A percentile compares a stretch with the other conserved stretches of the same genome.
These are phyloP conservation scores for Parietaria judaica DNA, from an alignment of 306 rosid genomes.

Conservation along the genomic window DNA sequence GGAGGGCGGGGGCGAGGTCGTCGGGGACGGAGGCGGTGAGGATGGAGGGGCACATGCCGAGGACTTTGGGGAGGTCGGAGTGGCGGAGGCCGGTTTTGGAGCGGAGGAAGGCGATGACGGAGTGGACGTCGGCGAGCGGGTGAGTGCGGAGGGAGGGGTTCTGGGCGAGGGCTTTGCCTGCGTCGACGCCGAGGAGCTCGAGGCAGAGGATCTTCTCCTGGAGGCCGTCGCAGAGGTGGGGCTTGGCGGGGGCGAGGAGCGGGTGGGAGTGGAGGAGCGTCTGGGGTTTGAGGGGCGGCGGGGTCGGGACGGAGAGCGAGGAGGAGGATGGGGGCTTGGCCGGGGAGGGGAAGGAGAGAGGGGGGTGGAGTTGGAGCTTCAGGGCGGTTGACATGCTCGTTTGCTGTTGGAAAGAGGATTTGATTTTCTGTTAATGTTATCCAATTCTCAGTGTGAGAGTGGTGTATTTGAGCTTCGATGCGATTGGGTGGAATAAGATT, in stretches of 20 bases:
- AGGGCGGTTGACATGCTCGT: conserved; percentile 23
- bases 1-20: conserved; percentile 73
- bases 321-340: conserved; percentile 24
- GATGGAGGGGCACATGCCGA: conserved; percentile 85
- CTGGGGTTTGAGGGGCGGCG: conserved; percentile 16
- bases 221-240: conserved; percentile 59
- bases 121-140: conserved; percentile 51
- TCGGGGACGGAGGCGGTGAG: conserved; percentile 57
- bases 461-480: conserved; percentile 12
- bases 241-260: conserved; percentile 43
- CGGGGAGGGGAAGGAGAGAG: conserved; percentile 4
- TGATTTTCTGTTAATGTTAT: not conserved
- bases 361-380: conserved; percentile 33
- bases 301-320: not conserved
- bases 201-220: conserved; percentile 89
- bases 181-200: conserved; percentile 76
- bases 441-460: conserved; percentile 18
- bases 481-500: conserved; percentile 38
- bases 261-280: conserved; percentile 63
- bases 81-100: conserved; percentile 56
- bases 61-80: conserved; percentile 56
- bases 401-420: conserved; percentile 14
- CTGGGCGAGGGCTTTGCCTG: conserved; percentile 74
- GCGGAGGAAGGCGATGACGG: conserved; percentile 59
- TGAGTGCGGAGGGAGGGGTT: conserved; percentile 59